Evolutionary conservation across 176 grass and related monocot species (phyloP).

Genomic region (Hsuehochloa calcarea): DNA sequence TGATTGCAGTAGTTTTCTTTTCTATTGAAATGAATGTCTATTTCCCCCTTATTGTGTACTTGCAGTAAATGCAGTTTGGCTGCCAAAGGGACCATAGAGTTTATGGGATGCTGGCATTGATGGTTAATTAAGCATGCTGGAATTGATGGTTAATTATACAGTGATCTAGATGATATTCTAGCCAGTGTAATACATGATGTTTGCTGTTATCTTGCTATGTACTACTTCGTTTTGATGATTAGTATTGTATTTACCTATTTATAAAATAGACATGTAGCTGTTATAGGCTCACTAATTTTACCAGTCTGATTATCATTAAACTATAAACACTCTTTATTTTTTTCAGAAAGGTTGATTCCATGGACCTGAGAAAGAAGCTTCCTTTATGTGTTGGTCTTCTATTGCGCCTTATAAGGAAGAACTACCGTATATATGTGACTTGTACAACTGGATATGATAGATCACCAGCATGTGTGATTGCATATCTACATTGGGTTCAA

Average conservation of each 20-base stretch:
- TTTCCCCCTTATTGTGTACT: neutral
- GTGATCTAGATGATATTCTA: neutral
- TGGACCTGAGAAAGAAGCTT: no score
- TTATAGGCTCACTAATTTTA: no score
- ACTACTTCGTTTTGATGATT: neutral
- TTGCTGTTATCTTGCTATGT: neutral
- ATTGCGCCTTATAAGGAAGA: no score
- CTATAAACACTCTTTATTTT: no score
- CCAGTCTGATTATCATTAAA: no score
- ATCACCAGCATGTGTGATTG: no score
- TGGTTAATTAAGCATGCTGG: no score
- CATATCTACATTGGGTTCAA: no score
- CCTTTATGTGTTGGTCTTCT: no score
- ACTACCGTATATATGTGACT: no score
- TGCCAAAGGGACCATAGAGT: constrained; percentile 5
- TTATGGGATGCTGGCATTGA: neutral
- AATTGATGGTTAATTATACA: neutral
- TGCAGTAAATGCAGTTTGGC: neutral
- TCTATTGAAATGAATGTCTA: neutral
- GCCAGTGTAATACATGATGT: neutral
- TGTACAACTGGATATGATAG: no score
- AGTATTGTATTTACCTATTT: neutral
- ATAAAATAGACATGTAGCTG: neutral
- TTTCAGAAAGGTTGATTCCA: no score
- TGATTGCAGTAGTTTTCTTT: neutral